Evolutionary conservation across 2,329 filamentous ascomycete genomes (phyloP).

Genomic region (Whalleya microplaca): DNA sequence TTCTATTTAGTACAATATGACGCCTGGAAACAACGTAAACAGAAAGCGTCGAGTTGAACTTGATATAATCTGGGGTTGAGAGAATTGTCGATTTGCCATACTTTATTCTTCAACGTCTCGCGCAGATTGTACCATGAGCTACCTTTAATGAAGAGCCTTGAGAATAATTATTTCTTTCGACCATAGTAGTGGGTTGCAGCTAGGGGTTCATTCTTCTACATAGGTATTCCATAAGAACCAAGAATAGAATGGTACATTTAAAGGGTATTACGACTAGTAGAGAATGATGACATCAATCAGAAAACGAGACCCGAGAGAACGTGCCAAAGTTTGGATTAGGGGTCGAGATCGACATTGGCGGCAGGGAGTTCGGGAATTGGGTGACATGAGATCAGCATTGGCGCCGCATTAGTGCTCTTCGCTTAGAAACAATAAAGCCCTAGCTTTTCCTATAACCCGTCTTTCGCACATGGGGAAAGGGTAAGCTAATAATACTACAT

Average conservation of each 20-base stretch:
- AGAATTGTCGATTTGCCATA: no score
- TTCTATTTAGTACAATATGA: not conserved
- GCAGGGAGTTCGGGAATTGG: constrained; percentile 30
- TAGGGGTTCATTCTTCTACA: not conserved
- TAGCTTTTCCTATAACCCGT: constrained; percentile 16
- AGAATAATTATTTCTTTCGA: no score
- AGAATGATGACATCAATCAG: constrained; percentile 23
- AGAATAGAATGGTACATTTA: constrained; percentile 8
- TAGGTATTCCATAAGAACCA: not conserved
- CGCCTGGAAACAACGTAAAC: not conserved
- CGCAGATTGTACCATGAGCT: no score
- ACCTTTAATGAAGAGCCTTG: no score
- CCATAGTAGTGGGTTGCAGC: no score
- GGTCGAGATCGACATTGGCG: constrained; percentile 25
- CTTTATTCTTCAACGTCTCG: no score
- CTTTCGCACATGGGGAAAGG: constrained; percentile 21
- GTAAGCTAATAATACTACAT: constrained; percentile 16
- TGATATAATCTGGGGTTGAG: no score
- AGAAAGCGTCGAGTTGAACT: no score
- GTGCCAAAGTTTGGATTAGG: constrained; percentile 26
- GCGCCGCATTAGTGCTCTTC: constrained; percentile 35
- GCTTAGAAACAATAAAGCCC: constrained; percentile 31
- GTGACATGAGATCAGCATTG: constrained; percentile 33
- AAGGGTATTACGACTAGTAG: constrained; percentile 13
- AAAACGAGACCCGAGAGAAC: constrained; percentile 23